These are phyloP conservation scores for Sordariomycetes sp. DNA, from an alignment of 2,329 filamentous ascomycete species.

Conservation along the genomic window DNA sequence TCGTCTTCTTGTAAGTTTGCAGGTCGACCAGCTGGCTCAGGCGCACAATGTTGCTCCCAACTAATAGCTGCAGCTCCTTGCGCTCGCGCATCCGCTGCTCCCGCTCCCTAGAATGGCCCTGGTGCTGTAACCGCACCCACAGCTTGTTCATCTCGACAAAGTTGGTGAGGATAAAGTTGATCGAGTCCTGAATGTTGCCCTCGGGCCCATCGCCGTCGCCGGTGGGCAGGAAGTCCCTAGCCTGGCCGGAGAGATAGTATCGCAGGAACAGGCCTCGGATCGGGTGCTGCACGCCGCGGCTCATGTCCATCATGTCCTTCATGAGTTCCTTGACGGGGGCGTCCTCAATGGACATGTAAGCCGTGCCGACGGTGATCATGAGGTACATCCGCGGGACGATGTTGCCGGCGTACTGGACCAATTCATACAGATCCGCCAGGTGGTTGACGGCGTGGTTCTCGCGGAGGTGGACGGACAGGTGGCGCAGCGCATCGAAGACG, in stretches of 20 bases:
- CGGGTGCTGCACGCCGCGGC: constrained; percentile 90
- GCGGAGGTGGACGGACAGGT: constrained; percentile 89
- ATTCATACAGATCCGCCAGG: constrained; percentile 92
- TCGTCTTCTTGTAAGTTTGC: constrained; percentile 83
- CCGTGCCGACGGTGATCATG: constrained; percentile 98
- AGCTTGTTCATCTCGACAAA: constrained; percentile 99
- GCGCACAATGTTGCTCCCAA: constrained; percentile 91
- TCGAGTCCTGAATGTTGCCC: constrained; percentile 91
- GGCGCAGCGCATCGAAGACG: constrained; percentile 92
- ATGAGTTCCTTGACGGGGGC: constrained; percentile 98
- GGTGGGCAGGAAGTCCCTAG: constrained; percentile 73
- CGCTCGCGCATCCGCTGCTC: constrained; percentile 89
- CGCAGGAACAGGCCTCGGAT: constrained; percentile 89
- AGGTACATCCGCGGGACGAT: constrained; percentile 93
- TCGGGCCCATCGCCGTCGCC: constrained; percentile 82
- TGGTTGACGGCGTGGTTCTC: constrained; percentile 98
- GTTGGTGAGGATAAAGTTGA: constrained; percentile 95
- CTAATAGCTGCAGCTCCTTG: constrained; percentile 87
- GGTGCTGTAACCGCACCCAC: constrained; percentile 94
- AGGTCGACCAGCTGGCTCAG: constrained; percentile 92
- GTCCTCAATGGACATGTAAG: constrained; percentile 97
- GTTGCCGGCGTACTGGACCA: constrained; percentile 96
- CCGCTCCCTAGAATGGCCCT: constrained; percentile 88
- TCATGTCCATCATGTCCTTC: constrained; percentile 99
- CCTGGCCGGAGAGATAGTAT: constrained; percentile 93